These are phyloP conservation scores for Trametopsis cervina DNA, from an alignment of 768 basidiomycete species.

Conservation along the genomic window DNA sequence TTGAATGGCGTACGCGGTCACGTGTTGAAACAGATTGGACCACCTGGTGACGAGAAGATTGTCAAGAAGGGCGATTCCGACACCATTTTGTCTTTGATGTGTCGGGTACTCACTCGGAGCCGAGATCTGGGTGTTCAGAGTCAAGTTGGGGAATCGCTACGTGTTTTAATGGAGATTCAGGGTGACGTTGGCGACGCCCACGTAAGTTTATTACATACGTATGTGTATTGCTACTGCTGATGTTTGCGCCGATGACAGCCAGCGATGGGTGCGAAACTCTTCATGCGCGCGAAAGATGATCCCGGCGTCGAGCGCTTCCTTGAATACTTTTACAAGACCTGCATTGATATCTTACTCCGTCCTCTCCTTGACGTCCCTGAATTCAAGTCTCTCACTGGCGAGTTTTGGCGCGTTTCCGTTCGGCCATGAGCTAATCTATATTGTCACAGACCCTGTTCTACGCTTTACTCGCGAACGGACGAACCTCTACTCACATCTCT, in stretches of 20 bases:
- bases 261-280: slow-evolving; percentile 34
- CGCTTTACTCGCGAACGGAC: slow-evolving; percentile 65
- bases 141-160: slow-evolving; percentile 84
- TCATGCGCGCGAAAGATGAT: slow-evolving; percentile 68
- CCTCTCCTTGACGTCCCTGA: slow-evolving; percentile 74
- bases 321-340: slow-evolving; percentile 89
- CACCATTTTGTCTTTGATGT: slow-evolving; percentile 71
- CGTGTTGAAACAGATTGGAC: slow-evolving; percentile 72
- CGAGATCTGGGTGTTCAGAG: slow-evolving; percentile 83
- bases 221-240: not conserved
- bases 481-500: slow-evolving; percentile 82
- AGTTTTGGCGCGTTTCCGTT: slow-evolving; percentile 14
- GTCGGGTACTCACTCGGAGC: slow-evolving; percentile 71
- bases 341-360: slow-evolving; percentile 69
- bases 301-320: slow-evolving; percentile 84
- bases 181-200: slow-evolving; percentile 14
- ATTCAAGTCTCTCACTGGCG: slow-evolving; percentile 45
- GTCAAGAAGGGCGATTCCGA: slow-evolving; percentile 58
- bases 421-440: slow-evolving; percentile 27
- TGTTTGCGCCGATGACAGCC: slow-evolving; percentile 15
- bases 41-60: slow-evolving; percentile 60
- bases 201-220: slow-evolving; percentile 10
- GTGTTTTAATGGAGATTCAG: slow-evolving; percentile 76
- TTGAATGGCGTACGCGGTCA: slow-evolving; percentile 79
- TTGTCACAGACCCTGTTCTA: slow-evolving; percentile 42